A percentile compares a stretch with the other conserved stretches of the same genome.
Evolutionary conservation across 768 basidiomycete species (phyloP).

Genomic region (Naganishia onofrii): DNA sequence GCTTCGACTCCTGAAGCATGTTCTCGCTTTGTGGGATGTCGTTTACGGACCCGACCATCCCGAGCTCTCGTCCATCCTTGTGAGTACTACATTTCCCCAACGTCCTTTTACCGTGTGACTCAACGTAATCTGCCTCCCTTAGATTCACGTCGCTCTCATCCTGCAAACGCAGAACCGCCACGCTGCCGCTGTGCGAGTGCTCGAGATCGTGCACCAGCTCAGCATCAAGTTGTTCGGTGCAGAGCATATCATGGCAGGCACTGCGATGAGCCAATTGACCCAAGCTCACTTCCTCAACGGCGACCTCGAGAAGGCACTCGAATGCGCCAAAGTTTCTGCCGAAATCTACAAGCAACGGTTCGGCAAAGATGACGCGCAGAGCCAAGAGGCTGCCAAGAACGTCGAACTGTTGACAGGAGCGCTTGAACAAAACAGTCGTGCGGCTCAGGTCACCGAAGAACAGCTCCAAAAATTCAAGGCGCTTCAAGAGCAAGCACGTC

Average conservation of each 20-base stretch:
- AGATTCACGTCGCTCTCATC: conserved; percentile 52
- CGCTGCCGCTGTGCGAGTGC: conserved; percentile 47
- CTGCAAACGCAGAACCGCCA: conserved; percentile 46
- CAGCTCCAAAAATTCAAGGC: conserved; percentile 43
- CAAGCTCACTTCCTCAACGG: conserved; percentile 52
- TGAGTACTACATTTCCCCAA: conserved; percentile 35
- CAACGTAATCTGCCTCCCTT: neutral
- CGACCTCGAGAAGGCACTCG: conserved; percentile 49
- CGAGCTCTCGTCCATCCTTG: conserved; percentile 51
- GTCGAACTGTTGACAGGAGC: conserved; percentile 49
- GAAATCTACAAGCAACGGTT: conserved; percentile 50
- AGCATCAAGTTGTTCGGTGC: conserved; percentile 50
- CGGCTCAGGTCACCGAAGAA: conserved; percentile 36
- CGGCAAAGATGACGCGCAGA: conserved; percentile 50
- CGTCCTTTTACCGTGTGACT: neutral
- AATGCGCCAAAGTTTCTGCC: conserved; percentile 42
- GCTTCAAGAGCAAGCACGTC: conserved; percentile 41
- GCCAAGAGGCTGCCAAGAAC: conserved; percentile 51
- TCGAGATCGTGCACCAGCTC: conserved; percentile 42
- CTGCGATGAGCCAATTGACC: conserved; percentile 51
- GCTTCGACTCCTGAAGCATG: conserved; percentile 52
- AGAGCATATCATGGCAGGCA: conserved; percentile 50
- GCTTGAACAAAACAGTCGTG: conserved; percentile 46
- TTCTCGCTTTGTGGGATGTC: conserved; percentile 52
- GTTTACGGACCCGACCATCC: conserved; percentile 54